Evolutionary conservation across 345 rosid genomes (phyloP), one percentile per base, ranked within the genome.

Genomic region (Nasturtium officinale): DNA sequence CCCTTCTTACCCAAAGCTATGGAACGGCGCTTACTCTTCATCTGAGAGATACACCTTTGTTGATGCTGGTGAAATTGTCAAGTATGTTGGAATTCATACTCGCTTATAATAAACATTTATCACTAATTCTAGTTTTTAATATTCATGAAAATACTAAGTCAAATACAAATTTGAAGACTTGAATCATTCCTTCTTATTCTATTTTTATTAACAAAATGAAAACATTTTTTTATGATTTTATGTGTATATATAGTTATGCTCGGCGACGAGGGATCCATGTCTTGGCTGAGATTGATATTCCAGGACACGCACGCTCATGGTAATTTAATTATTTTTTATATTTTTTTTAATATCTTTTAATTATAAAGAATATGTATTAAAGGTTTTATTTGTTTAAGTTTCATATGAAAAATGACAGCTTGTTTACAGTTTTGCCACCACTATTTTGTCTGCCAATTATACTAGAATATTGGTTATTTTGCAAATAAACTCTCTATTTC

Each of bases 271-370:
- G 89, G 78, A 65, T 89, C 52, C 77, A 85, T 77, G 87, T 89
- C 18, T 67, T 89, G 78, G 91, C 92, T 59, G 96, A 89, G 77
- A 66, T 87, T 67, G 96, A 89, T 77, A 85, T 89, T 70, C 96
- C 96, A 2, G 96, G 96, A 59, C 96, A 89, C 72, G 87, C 90
- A 48, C 82, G 67, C 51, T 89, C 96, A 67, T 89, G 96, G 92
- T 89, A 60, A 43, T 17, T 50, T 63, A 18, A 15, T 42, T 0
- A 18, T 42, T 42, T 38, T 42, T 40, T 40, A 0, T 5, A 32
- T 10, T 38, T 10, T 15, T 43, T 2, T 6, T 2, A n/a, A 7
- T 42, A n/a, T 5, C 7, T 43, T 43, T 0, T 2, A 43, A 3
- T 43, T 43, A 6, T n/a, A 43, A 5, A 43, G 18, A 43, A 42